A percentile compares a stretch with the other conserved stretches of the same genome.
phyloP scores from a whole-genome alignment of 176 grass and related monocot species.

The Rhynchospora breviuscula region DNA sequence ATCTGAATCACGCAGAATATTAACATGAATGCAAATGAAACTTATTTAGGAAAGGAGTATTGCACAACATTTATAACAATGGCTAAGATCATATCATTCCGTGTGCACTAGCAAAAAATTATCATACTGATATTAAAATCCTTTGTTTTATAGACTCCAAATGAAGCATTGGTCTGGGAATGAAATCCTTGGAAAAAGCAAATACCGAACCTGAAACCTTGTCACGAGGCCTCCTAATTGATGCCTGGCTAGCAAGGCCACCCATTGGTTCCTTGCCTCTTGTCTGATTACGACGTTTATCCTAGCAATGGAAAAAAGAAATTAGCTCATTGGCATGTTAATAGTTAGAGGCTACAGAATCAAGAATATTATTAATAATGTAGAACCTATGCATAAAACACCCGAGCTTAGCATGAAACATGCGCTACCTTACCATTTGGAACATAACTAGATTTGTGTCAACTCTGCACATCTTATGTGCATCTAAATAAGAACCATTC shows the following conservation, averaged over 20 bases:
- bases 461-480: not conserved
- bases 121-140: not conserved
- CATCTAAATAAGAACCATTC: not conserved
- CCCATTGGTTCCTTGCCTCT: not conserved
- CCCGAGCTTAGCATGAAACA: not conserved
- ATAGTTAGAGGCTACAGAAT: not conserved
- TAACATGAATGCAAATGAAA: not conserved
- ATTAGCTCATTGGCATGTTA: not conserved
- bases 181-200: not conserved
- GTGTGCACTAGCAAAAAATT: not conserved
- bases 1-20: conserved; percentile 25
- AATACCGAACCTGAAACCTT: conserved; percentile 18
- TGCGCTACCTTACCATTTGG: not conserved
- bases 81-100: not conserved
- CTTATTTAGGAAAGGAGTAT: not conserved
- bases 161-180: not conserved
- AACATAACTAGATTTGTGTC: not conserved
- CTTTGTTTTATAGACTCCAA: not conserved
- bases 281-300: conserved; percentile 1
- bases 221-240: conserved; percentile 21
- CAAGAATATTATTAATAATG: not conserved
- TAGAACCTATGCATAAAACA: not conserved
- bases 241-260: conserved; percentile 8
- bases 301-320: not conserved
- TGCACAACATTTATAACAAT: not conserved